Percentiles rank a stretch among this genome's conserved stretches.
phyloP scores from a whole-genome alignment of 805 yeast species.

The Lipomyces mesembrius region DNA sequence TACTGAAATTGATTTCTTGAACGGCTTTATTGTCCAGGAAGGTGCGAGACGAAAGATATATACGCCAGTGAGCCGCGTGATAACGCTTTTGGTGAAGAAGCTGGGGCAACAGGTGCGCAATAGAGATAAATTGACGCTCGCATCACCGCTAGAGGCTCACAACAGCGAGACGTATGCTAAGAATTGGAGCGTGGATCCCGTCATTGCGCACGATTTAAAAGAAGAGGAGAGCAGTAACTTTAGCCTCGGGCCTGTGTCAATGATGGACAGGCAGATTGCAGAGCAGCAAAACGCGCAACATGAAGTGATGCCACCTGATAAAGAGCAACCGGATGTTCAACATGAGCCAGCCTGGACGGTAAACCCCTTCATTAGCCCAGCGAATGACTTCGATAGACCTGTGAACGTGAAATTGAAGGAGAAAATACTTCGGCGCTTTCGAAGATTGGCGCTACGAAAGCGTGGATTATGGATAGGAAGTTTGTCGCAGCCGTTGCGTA shows the following conservation, averaged over 20 bases:
- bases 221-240: neutral
- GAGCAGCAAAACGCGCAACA: neutral
- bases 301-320: neutral
- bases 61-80: conserved; percentile 25
- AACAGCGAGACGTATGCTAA: neutral
- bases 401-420: neutral
- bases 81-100: conserved; percentile 12
- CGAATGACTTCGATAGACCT: neutral
- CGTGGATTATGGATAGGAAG: conserved; percentile 1
- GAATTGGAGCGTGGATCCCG: neutral
- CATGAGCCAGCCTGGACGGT: neutral
- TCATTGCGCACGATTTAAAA: neutral
- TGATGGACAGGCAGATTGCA: neutral
- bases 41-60: conserved; percentile 15
- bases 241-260: neutral
- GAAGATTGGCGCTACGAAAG: neutral
- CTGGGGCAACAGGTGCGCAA: conserved; percentile 14
- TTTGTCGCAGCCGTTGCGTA: neutral
- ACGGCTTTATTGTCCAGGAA: conserved; percentile 67
- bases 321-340: neutral
- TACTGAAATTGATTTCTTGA: conserved; percentile 82
- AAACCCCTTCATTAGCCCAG: neutral
- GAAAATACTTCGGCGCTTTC: neutral
- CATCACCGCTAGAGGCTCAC: neutral
- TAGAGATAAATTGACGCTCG: conserved; percentile 5